A percentile compares a stretch with the other conserved stretches of the same genome.
Evolutionary conservation across 176 grass and related monocot genomes (phyloP).

Genomic region (Raddia distichophylla): DNA sequence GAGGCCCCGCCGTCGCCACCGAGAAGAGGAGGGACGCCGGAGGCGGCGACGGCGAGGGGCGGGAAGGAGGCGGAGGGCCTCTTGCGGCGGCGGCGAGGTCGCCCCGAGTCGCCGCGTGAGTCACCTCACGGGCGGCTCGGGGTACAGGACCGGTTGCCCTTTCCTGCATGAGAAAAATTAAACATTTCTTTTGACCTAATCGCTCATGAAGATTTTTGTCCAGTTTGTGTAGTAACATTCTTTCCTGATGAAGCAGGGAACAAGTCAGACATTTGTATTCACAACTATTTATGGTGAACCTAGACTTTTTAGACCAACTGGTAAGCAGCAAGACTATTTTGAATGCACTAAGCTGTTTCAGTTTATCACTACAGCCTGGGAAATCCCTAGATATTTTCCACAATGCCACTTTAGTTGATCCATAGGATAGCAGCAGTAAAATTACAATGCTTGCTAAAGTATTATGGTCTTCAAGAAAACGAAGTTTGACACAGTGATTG

Average conservation of each 20-base stretch:
- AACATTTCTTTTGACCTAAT: not conserved
- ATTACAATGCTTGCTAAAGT: not conserved
- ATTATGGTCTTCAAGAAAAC: not conserved
- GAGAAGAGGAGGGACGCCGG: no score
- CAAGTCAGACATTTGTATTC: conserved; percentile 85
- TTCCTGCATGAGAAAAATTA: conserved; percentile 3
- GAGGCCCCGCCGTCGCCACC: no score
- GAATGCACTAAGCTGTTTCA: not conserved
- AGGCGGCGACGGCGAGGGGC: no score
- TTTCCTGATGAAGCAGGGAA: conserved; percentile 61
- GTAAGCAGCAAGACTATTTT: conserved; percentile 41
- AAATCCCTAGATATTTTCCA: not conserved
- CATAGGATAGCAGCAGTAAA: not conserved
- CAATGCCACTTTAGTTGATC: not conserved
- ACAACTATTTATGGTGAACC: conserved; percentile 76
- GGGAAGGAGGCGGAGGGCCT: no score
- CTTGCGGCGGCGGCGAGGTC: no score
- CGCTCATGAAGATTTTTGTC: not conserved
- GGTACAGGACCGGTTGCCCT: no score
- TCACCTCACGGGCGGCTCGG: no score
- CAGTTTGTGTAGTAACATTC: conserved; percentile 2
- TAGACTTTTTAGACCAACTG: conserved; percentile 80
- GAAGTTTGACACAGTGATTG: not conserved
- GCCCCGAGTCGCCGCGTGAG: no score
- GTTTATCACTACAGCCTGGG: not conserved